Evolutionary conservation across 768 basidiomycete species (phyloP).

Genomic region (Collybiopsis luxurians): DNA sequence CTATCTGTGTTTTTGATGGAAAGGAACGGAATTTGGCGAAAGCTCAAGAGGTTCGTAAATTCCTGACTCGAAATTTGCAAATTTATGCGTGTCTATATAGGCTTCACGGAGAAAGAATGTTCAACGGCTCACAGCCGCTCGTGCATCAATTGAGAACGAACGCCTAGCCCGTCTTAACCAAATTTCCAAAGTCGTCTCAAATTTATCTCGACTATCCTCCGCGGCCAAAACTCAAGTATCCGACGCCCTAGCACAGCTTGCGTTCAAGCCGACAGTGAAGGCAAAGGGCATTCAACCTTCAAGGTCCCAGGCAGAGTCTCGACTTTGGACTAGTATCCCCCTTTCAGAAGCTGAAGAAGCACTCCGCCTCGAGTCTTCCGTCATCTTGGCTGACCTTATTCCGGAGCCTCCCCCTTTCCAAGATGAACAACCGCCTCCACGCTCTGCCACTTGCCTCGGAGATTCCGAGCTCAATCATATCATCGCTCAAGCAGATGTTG

Average conservation of each 20-base stretch:
- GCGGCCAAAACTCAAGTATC: not conserved
- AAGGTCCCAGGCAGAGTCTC: no score
- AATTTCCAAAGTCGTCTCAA: slow-evolving; percentile 35
- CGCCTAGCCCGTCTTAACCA: slow-evolving; percentile 53
- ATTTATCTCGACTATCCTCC: slow-evolving; percentile 19
- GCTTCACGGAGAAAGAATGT: slow-evolving; percentile 51
- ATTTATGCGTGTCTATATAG: slow-evolving; percentile 28
- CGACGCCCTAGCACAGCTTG: not conserved
- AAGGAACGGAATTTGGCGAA: slow-evolving; percentile 66
- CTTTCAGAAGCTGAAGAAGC: not conserved
- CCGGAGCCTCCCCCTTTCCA: not conserved
- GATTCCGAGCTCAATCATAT: not conserved
- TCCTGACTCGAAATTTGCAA: not conserved
- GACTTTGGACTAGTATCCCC: no score
- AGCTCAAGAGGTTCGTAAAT: slow-evolving; percentile 55
- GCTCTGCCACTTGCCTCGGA: no score
- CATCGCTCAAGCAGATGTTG: not conserved
- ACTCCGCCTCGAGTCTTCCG: not conserved
- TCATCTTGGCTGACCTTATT: not conserved
- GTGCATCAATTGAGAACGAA: slow-evolving; percentile 56
- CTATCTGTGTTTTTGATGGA: slow-evolving; percentile 83
- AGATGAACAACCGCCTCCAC: slow-evolving; percentile 4
- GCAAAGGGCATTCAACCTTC: not conserved
- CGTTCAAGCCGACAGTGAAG: not conserved
- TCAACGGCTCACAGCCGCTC: slow-evolving; percentile 43